phyloP scores from a whole-genome alignment of 164 flowering plant genomes.

The Euptelea pleiosperma region DNA sequence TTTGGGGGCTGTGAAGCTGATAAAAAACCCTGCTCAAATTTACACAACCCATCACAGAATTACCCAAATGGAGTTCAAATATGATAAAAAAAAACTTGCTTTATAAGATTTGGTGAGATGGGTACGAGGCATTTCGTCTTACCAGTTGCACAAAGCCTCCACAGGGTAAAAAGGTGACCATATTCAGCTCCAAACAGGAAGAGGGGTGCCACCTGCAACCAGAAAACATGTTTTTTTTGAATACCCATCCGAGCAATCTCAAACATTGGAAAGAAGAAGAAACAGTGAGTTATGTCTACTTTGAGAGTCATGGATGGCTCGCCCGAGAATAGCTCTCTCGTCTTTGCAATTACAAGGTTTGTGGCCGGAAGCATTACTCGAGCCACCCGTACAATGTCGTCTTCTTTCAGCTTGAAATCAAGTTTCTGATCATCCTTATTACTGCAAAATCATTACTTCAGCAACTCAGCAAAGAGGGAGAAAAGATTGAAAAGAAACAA shows the following conservation, averaged over 20 bases:
- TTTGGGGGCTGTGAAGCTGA: constrained; percentile 74
- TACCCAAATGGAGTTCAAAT: too few species aligned
- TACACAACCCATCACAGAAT: constrained; percentile 5
- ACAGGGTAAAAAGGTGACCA: constrained; percentile 73
- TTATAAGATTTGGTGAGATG: neutral
- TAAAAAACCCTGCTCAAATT: constrained; percentile 64
- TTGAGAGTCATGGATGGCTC: constrained; percentile 89
- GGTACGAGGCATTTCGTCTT: constrained; percentile 12
- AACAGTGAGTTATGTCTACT: constrained; percentile 32
- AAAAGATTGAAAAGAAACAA: neutral
- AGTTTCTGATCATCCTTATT: constrained; percentile 25
- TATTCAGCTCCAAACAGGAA: constrained; percentile 81
- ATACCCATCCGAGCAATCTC: constrained; percentile 8
- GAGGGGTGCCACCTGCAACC: constrained; percentile 64
- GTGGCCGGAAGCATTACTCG: constrained; percentile 65
- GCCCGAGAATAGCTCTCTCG: constrained; percentile 75
- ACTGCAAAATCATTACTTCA: constrained; percentile 22
- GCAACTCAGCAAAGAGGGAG: neutral
- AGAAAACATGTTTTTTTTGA: constrained; percentile 1
- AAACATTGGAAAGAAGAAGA: constrained; percentile 1
- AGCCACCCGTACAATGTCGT: constrained; percentile 52
- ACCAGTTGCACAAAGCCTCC: constrained; percentile 82
- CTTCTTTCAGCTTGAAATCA: constrained; percentile 58
- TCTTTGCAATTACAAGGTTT: constrained; percentile 62
- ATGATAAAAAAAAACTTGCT: neutral